Base-by-base conservation (phyloP, 139 green algal species). In the Coccomyxa sp. region DNA sequence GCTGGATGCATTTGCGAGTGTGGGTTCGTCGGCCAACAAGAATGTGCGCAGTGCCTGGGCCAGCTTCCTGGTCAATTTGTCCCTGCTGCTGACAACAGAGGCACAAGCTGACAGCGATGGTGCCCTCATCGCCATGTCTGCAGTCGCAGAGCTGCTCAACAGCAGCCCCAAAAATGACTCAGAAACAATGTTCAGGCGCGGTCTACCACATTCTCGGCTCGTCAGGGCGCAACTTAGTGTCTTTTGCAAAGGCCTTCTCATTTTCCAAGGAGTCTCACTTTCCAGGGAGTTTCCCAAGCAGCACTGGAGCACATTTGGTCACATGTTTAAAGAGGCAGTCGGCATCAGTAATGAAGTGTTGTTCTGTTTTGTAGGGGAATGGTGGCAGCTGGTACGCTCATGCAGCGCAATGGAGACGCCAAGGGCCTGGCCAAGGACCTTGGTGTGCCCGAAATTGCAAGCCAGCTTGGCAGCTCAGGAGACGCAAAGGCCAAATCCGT, bases 61-160 rank as follows among this genome's bases (percentile, higher is more conserved):
- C 27, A 94, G 87, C 7, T 87, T 96, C 79, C 84, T 96, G 81
- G 83, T 89, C 51, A 96, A 96, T 80, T 86, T 90, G 21, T 82
- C 86, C 17, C 86, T 91, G 67, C 84, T 88, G 82, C 79, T 86
- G 57, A n/a, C 71, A 71, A 67, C 84, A n/a, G 23, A 30, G 23
- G 21, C n/a, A 12, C 71, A 71, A 4, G 63, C 63, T 28, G 63
- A 21, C 63, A 71, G 63, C 63, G 63, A 71, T 21, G 63, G 63
- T 21, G 18, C 4, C 18, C 18, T 25, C 63, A 71, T 71, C 59
- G 76, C 79, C 25, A 32, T 94, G 67, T 91, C 86, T 10, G 81
- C 79, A 17, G 51, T 83, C 0, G 77, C 88, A 28, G 88, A 92
- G 86, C 38, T 93, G 76, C 81, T 93, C 57, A 82, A 38, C 13